Percentiles rank a stretch among this genome's conserved stretches.
Conservation (phyloP, 192 early-diverging fungal species). For the Gigaspora rosea region DNA sequence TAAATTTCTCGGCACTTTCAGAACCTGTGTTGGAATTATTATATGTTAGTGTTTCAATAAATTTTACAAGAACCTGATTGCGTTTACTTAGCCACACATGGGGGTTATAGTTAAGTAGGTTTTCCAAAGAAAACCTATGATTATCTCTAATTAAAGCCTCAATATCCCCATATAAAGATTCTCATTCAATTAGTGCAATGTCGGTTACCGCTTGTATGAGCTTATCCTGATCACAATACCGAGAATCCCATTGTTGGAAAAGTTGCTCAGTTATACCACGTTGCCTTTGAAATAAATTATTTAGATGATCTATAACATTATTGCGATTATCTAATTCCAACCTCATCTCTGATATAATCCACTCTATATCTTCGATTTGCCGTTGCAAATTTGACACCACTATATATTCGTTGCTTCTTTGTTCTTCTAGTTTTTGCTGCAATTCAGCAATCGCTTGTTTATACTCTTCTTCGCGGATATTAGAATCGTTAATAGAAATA, state of each 20-base stretch:
- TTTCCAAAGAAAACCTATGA: neutral
- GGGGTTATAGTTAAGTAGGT: neutral
- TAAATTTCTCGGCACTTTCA: neutral
- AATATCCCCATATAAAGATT: neutral
- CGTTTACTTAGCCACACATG: neutral
- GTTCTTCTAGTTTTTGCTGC: no score
- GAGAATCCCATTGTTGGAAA: neutral
- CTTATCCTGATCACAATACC: slow-evolving; percentile 5
- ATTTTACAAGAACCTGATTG: slow-evolving; percentile 20
- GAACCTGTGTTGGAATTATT: neutral
- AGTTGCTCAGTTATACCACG: neutral
- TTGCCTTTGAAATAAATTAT: neutral
- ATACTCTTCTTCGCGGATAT: no score
- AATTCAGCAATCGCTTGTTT: no score
- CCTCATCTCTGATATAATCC: no score
- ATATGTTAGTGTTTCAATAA: slow-evolving; percentile 21
- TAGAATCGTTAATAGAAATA: neutral
- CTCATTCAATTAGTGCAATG: slow-evolving; percentile 5
- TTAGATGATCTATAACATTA: neutral
- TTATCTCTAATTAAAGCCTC: slow-evolving; percentile 18
- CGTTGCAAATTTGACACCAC: no score
- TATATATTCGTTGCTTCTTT: no score
- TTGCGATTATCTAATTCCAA: neutral
- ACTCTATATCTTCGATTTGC: no score
- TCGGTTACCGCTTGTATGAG: neutral